Conservation (phyloP, 345 rosid species). For the Hibiscus mutabilis region DNA sequence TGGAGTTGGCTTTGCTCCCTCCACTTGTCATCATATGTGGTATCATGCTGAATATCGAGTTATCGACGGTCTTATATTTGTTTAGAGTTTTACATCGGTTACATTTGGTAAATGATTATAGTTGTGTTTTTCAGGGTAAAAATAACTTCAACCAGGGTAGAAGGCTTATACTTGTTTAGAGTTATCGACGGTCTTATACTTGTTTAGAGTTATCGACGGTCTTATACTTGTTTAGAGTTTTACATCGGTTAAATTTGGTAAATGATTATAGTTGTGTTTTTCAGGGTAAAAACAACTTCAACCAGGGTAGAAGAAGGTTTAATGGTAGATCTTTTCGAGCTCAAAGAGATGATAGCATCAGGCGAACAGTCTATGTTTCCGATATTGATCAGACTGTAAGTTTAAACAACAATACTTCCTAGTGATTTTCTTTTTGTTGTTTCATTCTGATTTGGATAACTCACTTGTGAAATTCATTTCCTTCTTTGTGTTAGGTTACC, state of each 20-base stretch:
- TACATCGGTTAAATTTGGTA: background rate
- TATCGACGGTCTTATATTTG: background rate
- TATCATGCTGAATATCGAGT: background rate
- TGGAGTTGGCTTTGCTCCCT: background rate
- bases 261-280: slow-evolving; percentile 1
- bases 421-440: slow-evolving; percentile 3
- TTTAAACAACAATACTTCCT: slow-evolving; percentile 16
- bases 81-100: background rate
- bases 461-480: background rate
- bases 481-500: slow-evolving; percentile 41
- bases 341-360: slow-evolving; percentile 60
- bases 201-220: background rate
- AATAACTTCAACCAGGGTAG: slow-evolving; percentile 50
- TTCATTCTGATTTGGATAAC: background rate
- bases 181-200: slow-evolving; percentile 3
- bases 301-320: slow-evolving; percentile 59
- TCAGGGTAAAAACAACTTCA: slow-evolving; percentile 51
- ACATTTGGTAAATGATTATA: background rate
- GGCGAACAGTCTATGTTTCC: slow-evolving; percentile 57
- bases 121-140: slow-evolving; percentile 42
- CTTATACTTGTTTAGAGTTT: background rate
- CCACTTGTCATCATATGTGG: background rate
- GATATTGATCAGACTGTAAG: slow-evolving; percentile 54
- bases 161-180: slow-evolving; percentile 25
- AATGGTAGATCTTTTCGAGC: slow-evolving; percentile 51